Percentiles rank a stretch among this genome's conserved stretches.
Conservation (phyloP, 495 filamentous ascomycete species). For the Aspergillus haitiensis region DNA sequence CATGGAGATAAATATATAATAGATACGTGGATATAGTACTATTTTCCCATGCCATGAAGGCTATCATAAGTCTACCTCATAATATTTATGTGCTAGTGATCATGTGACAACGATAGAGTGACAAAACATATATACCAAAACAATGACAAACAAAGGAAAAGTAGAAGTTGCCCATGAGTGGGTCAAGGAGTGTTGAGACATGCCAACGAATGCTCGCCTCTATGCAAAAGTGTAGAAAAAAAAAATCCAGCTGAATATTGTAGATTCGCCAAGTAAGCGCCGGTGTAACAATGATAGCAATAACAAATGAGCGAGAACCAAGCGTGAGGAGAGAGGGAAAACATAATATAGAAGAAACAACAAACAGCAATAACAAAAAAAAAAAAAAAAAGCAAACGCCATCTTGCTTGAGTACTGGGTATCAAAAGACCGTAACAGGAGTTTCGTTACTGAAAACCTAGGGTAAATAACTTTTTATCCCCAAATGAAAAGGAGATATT, state of each 20-base stretch:
- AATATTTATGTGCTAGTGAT: background rate
- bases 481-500: background rate
- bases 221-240: background rate
- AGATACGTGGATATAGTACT: too few relatives aligned
- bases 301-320: background rate
- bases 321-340: background rate
- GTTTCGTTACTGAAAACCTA: slow-evolving; percentile 11
- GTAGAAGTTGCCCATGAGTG: background rate
- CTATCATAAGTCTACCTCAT: background rate
- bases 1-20: too few relatives aligned
- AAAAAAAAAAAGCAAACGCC: slow-evolving; percentile 22
- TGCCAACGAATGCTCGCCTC: background rate
- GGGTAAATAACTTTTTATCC: slow-evolving; percentile 1
- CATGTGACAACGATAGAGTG: background rate
- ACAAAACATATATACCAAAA: slow-evolving; percentile 2
- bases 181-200: background rate
- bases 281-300: background rate
- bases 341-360: slow-evolving; percentile 21
- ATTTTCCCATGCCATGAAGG: too few relatives aligned
- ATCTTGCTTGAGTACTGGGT: slow-evolving; percentile 24
- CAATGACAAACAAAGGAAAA: slow-evolving; percentile 13
- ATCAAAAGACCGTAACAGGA: slow-evolving; percentile 22
- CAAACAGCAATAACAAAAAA: slow-evolving; percentile 12
- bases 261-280: background rate
- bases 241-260: background rate